phyloP scores from a whole-genome alignment of 2,329 filamentous ascomycete genomes.

The Aspergillus neotritici region DNA sequence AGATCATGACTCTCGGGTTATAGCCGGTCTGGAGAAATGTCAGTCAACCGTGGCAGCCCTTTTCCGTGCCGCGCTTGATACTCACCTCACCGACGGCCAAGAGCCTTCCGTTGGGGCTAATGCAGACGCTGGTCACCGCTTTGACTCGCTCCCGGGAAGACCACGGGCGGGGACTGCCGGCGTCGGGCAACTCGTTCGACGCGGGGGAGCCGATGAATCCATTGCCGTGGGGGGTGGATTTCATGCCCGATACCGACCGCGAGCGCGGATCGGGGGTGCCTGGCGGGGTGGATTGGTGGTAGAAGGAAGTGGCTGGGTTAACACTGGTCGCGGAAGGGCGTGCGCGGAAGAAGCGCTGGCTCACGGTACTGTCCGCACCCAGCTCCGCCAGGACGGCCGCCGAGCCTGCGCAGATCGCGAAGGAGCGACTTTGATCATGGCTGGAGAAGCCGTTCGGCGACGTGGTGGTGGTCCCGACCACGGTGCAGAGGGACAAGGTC shows the following conservation, averaged over 20 bases:
- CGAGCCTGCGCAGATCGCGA: slow-evolving; percentile 88
- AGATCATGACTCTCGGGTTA: slow-evolving; percentile 83
- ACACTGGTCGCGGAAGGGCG: slow-evolving; percentile 65
- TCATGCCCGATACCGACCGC: slow-evolving; percentile 53
- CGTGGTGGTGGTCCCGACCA: slow-evolving; percentile 84
- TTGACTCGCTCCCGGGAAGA: slow-evolving; percentile 90
- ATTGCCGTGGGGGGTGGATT: slow-evolving; percentile 43
- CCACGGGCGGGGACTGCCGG: slow-evolving; percentile 63
- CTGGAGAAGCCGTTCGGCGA: slow-evolving; percentile 82
- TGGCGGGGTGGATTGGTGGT: slow-evolving; percentile 52
- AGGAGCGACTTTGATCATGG: slow-evolving; percentile 61
- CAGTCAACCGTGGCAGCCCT: slow-evolving; percentile 16
- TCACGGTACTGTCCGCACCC: slow-evolving; percentile 56
- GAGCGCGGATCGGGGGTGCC: slow-evolving; percentile 52
- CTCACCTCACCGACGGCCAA: slow-evolving; percentile 80
- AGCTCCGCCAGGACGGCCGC: slow-evolving; percentile 86
- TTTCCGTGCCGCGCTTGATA: slow-evolving; percentile 1
- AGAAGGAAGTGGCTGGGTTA: slow-evolving; percentile 53
- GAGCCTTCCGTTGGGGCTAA: slow-evolving; percentile 81
- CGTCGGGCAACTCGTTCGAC: slow-evolving; percentile 53
- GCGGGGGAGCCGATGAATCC: slow-evolving; percentile 42
- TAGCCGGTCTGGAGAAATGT: slow-evolving; percentile 65
- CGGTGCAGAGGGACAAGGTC: slow-evolving; percentile 67
- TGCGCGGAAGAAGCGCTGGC: slow-evolving; percentile 86
- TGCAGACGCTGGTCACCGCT: slow-evolving; percentile 80